These are phyloP conservation scores for Xylaria castorea DNA, from an alignment of 495 filamentous ascomycete genomes.

Conservation along the genomic window DNA sequence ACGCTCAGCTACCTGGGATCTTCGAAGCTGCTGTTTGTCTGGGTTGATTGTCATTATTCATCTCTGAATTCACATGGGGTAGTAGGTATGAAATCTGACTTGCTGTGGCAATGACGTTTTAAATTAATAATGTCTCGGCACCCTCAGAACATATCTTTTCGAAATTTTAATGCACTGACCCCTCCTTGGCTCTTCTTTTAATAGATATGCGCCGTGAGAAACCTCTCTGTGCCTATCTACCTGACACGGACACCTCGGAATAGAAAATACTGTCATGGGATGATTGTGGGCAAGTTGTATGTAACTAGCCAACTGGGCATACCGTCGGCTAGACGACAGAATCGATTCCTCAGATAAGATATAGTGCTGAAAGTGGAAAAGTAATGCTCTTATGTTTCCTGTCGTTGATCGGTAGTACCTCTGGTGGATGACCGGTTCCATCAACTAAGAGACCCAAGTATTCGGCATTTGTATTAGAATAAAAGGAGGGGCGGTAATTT, in stretches of 20 bases:
- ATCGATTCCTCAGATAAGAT: not conserved
- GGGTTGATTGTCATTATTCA: not conserved
- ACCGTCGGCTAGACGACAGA: not conserved
- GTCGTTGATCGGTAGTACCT: not conserved
- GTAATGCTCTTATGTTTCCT: not conserved
- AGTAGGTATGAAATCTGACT: not conserved
- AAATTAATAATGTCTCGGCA: conserved; percentile 9
- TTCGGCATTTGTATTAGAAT: not conserved
- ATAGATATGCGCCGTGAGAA: not conserved
- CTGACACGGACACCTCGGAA: not conserved
- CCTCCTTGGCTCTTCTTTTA: not conserved
- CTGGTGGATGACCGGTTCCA: not conserved
- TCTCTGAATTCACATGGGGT: not conserved
- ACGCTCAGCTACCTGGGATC: not conserved
- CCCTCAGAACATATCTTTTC: not conserved
- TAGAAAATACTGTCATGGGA: not conserved
- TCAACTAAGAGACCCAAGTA: not conserved
- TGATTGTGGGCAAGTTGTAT: not conserved
- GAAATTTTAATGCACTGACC: not conserved
- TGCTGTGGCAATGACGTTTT: not conserved
- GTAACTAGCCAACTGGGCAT: not conserved
- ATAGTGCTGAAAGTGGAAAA: not conserved
- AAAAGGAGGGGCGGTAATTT: not conserved
- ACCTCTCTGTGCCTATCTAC: not conserved
- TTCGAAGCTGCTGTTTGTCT: not conserved